Conservation (phyloP, 306 rosid species). For the Ochetophila trinervis region DNA sequence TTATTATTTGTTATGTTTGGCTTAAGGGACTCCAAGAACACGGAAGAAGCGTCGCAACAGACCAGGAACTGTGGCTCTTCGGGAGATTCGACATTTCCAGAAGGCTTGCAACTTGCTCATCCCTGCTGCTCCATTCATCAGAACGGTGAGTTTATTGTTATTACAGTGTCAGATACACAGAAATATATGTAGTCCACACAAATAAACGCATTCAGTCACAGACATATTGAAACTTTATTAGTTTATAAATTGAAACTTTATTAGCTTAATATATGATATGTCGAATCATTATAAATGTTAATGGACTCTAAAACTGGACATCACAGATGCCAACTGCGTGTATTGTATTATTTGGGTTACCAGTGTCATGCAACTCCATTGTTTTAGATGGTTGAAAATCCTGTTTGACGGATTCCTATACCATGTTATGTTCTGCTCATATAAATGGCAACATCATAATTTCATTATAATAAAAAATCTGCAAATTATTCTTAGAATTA, state of each 20-base stretch:
- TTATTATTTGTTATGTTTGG: conserved; percentile 22
- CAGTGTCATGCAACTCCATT: too few relatives aligned
- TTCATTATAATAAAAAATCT: too few relatives aligned
- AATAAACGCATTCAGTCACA: background rate
- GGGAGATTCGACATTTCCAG: conserved; percentile 68
- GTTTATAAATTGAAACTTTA: background rate
- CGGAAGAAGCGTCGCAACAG: conserved; percentile 40
- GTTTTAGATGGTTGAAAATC: too few relatives aligned
- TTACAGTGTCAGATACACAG: background rate
- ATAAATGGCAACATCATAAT: too few relatives aligned
- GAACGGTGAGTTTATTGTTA: conserved; percentile 53
- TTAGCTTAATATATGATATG: background rate
- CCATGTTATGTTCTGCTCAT: too few relatives aligned
- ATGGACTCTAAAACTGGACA: background rate
- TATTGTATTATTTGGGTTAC: background rate
- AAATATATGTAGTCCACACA: background rate
- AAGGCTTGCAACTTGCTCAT: conserved; percentile 42
- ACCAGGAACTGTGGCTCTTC: conserved; percentile 68
- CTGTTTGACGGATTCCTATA: too few relatives aligned
- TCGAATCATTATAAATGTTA: background rate
- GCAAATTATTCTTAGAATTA: too few relatives aligned
- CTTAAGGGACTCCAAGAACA: conserved; percentile 13
- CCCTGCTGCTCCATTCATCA: conserved; percentile 67
- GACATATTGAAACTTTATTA: background rate
- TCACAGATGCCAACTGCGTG: background rate